A percentile compares a stretch with the other conserved stretches of the same genome.
These are phyloP conservation scores for Mucor racemosus DNA, from an alignment of 371 early-diverging fungal species.

Conservation along the genomic window DNA sequence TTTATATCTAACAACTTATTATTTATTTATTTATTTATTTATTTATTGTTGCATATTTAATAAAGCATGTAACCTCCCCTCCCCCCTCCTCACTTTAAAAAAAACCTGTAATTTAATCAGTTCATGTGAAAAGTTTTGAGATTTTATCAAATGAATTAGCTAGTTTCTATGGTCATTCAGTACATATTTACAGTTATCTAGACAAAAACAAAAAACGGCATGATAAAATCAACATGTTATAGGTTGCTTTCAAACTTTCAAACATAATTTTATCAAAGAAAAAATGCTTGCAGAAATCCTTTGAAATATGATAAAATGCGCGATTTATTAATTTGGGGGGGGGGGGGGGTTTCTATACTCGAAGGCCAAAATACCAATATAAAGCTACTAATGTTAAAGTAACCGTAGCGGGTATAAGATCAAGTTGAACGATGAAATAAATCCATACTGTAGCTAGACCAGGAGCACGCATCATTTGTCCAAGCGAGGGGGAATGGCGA, in stretches of 20 bases:
- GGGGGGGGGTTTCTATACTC: background rate
- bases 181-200: no score
- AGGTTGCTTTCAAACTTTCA: background rate
- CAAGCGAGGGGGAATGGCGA: conserved; percentile 61
- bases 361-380: conserved; percentile 59
- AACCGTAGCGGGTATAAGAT: conserved; percentile 58
- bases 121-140: no score
- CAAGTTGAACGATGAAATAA: conserved; percentile 62
- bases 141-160: no score
- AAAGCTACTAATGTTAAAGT: conserved; percentile 51
- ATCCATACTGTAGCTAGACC: conserved; percentile 66
- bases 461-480: conserved; percentile 67
- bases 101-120: background rate
- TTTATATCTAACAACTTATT: background rate
- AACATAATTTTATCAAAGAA: background rate
- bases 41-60: conserved; percentile 6
- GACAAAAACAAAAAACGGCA: no score
- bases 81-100: background rate
- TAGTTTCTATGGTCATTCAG: no score
- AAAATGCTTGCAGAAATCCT: no score
- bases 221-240: no score
- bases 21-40: conserved; percentile 22
- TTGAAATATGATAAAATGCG: background rate
- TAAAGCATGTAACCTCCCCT: background rate
- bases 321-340: background rate